Conservation (phyloP, 1,139 yeast species). For the Kodamaea anthophila region DNA sequence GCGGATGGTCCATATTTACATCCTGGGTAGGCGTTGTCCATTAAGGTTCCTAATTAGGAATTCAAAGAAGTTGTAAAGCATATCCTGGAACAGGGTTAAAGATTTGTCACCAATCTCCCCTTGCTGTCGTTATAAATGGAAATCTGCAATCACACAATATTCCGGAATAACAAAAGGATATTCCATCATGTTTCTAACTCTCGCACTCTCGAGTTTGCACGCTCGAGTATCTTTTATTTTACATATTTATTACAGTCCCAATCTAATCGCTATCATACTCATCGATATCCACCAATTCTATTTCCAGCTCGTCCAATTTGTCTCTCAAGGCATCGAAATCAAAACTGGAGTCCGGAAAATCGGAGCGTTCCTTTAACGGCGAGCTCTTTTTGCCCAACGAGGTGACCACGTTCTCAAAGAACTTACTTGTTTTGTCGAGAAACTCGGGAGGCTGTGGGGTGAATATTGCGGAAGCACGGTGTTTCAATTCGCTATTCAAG, state of each 20-base stretch:
- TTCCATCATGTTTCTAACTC: no score
- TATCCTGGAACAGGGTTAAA: no score
- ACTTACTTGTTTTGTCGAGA: slow-evolving; percentile 11
- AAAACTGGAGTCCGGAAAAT: slow-evolving; percentile 19
- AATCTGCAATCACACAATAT: no score
- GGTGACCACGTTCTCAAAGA: slow-evolving; percentile 13
- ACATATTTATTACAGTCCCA: slow-evolving; percentile 1
- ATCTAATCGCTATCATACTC: slow-evolving; percentile 20
- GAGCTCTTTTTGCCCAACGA: slow-evolving; percentile 11
- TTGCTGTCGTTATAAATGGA: no score
- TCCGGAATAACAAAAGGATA: no score
- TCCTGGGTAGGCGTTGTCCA: no score
- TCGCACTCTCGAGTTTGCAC: no score
- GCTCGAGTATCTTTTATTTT: neutral
- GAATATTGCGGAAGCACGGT: slow-evolving; percentile 20
- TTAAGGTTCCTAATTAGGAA: no score
- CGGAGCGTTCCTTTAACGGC: slow-evolving; percentile 11
- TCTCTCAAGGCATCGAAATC: slow-evolving; percentile 20
- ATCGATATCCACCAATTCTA: slow-evolving; percentile 19
- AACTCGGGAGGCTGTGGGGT: slow-evolving; percentile 6
- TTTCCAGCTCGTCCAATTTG: slow-evolving; percentile 8
- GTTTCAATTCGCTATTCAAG: slow-evolving; percentile 9
- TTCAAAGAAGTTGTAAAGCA: no score
- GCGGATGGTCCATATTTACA: no score
- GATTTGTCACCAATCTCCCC: no score